phyloP scores from a whole-genome alignment of 1,139 yeast genomes.

The Yamadazyma oceani region DNA sequence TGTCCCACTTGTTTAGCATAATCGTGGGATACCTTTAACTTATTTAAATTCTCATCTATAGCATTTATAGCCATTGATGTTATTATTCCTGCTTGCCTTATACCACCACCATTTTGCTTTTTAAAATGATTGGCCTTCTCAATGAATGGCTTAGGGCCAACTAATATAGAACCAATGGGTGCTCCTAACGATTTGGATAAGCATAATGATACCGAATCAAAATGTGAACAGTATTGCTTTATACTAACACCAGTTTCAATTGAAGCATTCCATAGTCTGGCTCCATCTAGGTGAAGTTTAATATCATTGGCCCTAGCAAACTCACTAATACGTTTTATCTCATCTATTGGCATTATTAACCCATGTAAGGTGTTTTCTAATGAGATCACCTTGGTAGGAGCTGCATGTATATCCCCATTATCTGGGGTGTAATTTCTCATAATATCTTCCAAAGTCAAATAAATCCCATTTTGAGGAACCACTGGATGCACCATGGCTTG shows the following conservation, averaged over 20 bases:
- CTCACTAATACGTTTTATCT: conserved; percentile 36
- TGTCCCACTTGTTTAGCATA: conserved; percentile 66
- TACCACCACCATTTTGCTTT: conserved; percentile 50
- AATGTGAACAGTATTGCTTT: conserved; percentile 38
- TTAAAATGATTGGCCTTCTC: conserved; percentile 47
- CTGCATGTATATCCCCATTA: conserved; percentile 46
- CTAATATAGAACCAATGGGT: conserved; percentile 47
- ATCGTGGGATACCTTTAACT: conserved; percentile 62
- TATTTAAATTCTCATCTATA: conserved; percentile 68
- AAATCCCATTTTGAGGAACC: conserved; percentile 67
- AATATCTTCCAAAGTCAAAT: conserved; percentile 72
- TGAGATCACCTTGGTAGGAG: conserved; percentile 49
- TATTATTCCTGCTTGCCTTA: conserved; percentile 47
- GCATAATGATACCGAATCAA: conserved; percentile 47
- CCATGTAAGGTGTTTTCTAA: conserved; percentile 51
- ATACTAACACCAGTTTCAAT: conserved; percentile 42
- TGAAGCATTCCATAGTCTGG: conserved; percentile 54
- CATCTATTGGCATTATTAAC: conserved; percentile 44
- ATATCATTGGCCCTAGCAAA: conserved; percentile 46
- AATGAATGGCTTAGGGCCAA: conserved; percentile 32
- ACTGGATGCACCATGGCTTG: conserved; percentile 93
- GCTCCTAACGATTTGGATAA: conserved; percentile 48
- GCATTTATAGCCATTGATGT: conserved; percentile 61
- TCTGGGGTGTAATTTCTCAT: conserved; percentile 63
- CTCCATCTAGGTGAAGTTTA: conserved; percentile 86